These are phyloP conservation scores for Plasmodium billcollinsi DNA, from an alignment of 169 alveolate genomes.

Conservation along the genomic window DNA sequence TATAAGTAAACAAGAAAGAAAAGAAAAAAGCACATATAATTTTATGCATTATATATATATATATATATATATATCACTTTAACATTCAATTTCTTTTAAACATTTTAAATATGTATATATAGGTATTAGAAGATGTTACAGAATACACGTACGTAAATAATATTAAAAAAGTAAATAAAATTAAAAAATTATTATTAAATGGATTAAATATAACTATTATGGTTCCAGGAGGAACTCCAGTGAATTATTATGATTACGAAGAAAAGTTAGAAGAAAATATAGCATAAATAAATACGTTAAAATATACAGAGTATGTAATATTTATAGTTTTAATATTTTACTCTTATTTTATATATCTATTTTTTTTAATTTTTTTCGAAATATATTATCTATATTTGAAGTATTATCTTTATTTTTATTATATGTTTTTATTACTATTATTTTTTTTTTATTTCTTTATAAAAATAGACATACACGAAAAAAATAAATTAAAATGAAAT, in stretches of 20 bases:
- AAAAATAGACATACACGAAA: too few relatives aligned
- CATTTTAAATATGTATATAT: neutral
- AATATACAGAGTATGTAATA: neutral
- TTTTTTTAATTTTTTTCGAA: slow-evolving; percentile 5
- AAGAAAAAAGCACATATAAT: neutral
- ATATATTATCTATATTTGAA: neutral
- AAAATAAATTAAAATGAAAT: too few relatives aligned
- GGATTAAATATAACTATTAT: slow-evolving; percentile 90
- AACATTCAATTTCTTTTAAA: neutral
- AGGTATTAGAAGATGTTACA: slow-evolving; percentile 91
- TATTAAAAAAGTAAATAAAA: slow-evolving; percentile 84
- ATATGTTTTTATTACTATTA: too few relatives aligned
- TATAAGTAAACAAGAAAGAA: neutral
- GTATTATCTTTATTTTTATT: too few relatives aligned
- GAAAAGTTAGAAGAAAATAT: slow-evolving; percentile 74
- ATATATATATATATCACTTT: neutral
- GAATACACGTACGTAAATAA: slow-evolving; percentile 87
- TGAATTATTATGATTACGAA: slow-evolving; percentile 77
- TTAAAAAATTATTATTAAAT: slow-evolving; percentile 86
- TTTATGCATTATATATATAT: too few relatives aligned
- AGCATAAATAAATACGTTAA: neutral
- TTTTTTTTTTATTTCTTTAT: too few relatives aligned
- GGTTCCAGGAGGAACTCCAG: slow-evolving; percentile 90
- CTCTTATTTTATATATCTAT: too few relatives aligned
- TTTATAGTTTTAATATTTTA: too few relatives aligned